Evolutionary conservation across 1,284 basidiomycete genomes (phyloP).

Genomic region (Cystobasidium slooffiae): DNA sequence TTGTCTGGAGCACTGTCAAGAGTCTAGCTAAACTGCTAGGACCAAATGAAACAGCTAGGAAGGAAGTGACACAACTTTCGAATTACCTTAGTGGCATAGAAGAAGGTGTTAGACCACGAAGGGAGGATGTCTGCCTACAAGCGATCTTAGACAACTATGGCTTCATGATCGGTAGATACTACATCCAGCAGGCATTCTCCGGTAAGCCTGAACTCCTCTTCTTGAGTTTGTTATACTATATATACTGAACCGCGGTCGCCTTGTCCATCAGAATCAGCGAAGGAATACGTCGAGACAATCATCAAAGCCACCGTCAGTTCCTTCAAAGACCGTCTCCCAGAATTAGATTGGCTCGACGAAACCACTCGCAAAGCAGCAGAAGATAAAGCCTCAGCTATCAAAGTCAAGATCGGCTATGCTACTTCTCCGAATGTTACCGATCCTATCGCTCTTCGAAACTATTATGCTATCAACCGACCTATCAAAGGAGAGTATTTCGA

Average conservation of each 20-base stretch:
- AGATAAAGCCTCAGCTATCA: constrained; percentile 74
- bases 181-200: constrained; percentile 83
- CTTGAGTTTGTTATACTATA: neutral
- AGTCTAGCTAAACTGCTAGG: constrained; percentile 70
- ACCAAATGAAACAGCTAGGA: constrained; percentile 72
- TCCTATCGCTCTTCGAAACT: constrained; percentile 70
- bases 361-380: constrained; percentile 79
- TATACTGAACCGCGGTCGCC: no score
- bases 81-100: constrained; percentile 81
- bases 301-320: constrained; percentile 84
- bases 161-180: constrained; percentile 65
- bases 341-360: constrained; percentile 90
- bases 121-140: constrained; percentile 67
- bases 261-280: constrained; percentile 65
- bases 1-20: constrained; percentile 60
- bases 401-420: constrained; percentile 87
- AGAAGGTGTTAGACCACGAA: constrained; percentile 80
- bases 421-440: constrained; percentile 78
- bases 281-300: constrained; percentile 77
- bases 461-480: constrained; percentile 73
- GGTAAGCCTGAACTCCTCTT: neutral
- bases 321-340: constrained; percentile 77
- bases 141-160: constrained; percentile 60
- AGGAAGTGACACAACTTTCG: constrained; percentile 69
- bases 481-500: constrained; percentile 76